Conservation (phyloP, 2,329 filamentous ascomycete species). For the Aspergillus pseudoviridinutans region DNA sequence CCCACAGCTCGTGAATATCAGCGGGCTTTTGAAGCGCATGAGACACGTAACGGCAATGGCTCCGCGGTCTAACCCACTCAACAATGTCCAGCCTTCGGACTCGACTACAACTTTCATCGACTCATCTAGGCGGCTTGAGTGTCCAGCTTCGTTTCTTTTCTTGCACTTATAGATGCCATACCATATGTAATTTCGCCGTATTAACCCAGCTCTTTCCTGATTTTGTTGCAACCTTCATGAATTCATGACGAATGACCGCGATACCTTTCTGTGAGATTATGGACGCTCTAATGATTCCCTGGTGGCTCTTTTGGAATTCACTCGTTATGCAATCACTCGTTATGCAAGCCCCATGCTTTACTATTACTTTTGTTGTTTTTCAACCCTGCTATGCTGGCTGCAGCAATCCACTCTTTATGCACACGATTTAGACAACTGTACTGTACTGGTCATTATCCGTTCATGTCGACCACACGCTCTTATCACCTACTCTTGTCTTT, state of each 20-base stretch:
- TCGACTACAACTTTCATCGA: neutral
- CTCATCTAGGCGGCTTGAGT: neutral
- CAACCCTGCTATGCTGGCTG: neutral
- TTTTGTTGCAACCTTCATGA: neutral
- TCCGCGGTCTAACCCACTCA: constrained; percentile 3
- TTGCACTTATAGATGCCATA: neutral
- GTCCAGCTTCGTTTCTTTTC: neutral
- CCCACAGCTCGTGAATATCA: constrained; percentile 16
- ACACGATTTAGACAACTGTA: neutral
- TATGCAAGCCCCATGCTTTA: neutral
- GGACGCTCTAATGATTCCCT: neutral
- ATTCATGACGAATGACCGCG: constrained; percentile 2
- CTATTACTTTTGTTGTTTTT: neutral
- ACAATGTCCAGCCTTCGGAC: neutral
- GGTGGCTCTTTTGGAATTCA: neutral
- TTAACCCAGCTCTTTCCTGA: neutral
- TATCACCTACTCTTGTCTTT: too few relatives aligned
- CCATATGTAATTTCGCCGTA: neutral
- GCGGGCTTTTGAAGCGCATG: constrained; percentile 12
- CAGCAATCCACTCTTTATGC: neutral
- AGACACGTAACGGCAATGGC: constrained; percentile 13
- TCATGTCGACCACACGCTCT: neutral
- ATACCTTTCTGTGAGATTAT: constrained; percentile 1
- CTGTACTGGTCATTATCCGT: neutral
- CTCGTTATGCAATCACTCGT: neutral